Conservation (phyloP, 306 rosid species). For the Hippophae gyantsensis region DNA sequence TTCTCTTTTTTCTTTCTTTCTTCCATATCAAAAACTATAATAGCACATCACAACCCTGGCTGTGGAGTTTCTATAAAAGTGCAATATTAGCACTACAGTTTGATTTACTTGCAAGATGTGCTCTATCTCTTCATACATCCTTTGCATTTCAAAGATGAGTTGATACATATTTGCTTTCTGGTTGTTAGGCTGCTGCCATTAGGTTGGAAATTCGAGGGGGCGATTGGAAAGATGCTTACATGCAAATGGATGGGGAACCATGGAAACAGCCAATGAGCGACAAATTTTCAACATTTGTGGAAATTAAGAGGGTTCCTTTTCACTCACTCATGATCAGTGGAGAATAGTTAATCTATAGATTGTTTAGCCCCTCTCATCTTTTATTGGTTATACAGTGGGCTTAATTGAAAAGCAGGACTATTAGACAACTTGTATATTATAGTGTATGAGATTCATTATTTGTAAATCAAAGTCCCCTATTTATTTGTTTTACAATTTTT, state of each 20-base stretch:
- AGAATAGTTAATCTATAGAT: conserved; percentile 7
- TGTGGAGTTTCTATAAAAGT: too few relatives aligned
- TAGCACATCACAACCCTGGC: too few relatives aligned
- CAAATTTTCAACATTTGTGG: conserved; percentile 68
- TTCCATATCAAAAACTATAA: too few relatives aligned
- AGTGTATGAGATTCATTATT: too few relatives aligned
- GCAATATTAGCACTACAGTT: too few relatives aligned
- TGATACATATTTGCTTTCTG: background rate
- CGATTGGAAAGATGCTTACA: conserved; percentile 62
- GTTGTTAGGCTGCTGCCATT: conserved; percentile 77
- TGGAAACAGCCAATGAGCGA: conserved; percentile 81
- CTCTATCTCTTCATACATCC: too few relatives aligned
- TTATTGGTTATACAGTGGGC: background rate
- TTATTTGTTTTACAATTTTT: too few relatives aligned
- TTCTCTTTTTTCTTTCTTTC: too few relatives aligned
- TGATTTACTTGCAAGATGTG: too few relatives aligned
- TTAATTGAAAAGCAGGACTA: background rate
- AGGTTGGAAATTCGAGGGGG: conserved; percentile 91
- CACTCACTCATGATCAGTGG: conserved; percentile 69
- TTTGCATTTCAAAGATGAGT: too few relatives aligned
- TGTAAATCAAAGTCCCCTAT: too few relatives aligned
- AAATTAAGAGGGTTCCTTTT: conserved; percentile 78
- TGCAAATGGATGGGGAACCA: conserved; percentile 99
- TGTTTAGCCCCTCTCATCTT: background rate
- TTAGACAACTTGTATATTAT: too few relatives aligned